A percentile compares a stretch with the other conserved stretches of the same genome.
phyloP scores from a whole-genome alignment of 208 protist genomes.

The Vickermania spadyakhi region DNA sequence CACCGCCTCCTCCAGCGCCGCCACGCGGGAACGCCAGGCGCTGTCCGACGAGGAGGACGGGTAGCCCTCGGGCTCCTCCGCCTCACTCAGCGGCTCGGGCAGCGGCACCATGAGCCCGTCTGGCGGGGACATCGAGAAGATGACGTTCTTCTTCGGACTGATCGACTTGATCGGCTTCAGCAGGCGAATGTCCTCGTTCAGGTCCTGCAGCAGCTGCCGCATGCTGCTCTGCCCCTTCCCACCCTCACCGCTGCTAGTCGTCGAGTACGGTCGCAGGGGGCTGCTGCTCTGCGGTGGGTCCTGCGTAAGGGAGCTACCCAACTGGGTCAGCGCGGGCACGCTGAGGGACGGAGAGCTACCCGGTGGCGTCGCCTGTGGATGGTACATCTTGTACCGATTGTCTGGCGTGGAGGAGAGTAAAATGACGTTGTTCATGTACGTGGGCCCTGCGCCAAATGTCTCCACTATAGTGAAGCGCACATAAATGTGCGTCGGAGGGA shows the following conservation, averaged over 20 bases:
- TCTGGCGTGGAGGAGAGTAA: constrained; percentile 69
- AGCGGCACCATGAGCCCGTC: constrained; percentile 8
- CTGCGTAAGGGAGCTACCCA: not conserved
- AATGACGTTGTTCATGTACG: constrained; percentile 80
- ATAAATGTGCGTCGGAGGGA: constrained; percentile 44
- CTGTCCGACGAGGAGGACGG: not conserved
- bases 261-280: not conserved
- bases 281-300: not conserved
- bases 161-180: constrained; percentile 72
- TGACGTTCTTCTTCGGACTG: constrained; percentile 54
- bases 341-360: not conserved
- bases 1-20: constrained; percentile 55
- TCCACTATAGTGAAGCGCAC: constrained; percentile 58
- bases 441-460: constrained; percentile 65
- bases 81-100: constrained; percentile 1
- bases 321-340: not conserved
- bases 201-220: constrained; percentile 61
- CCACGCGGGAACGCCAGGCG: constrained; percentile 21
- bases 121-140: constrained; percentile 35
- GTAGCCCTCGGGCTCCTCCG: constrained; percentile 17
- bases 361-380: not conserved
- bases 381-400: constrained; percentile 18
- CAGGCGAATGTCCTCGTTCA: constrained; percentile 73
- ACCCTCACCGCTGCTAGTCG: not conserved
- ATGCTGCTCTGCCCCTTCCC: constrained; percentile 12